A percentile compares a stretch with the other conserved stretches of the same genome.
These are phyloP conservation scores for Patellifolia procumbens DNA, from an alignment of 179 eudicot genomes.

Conservation along the genomic window DNA sequence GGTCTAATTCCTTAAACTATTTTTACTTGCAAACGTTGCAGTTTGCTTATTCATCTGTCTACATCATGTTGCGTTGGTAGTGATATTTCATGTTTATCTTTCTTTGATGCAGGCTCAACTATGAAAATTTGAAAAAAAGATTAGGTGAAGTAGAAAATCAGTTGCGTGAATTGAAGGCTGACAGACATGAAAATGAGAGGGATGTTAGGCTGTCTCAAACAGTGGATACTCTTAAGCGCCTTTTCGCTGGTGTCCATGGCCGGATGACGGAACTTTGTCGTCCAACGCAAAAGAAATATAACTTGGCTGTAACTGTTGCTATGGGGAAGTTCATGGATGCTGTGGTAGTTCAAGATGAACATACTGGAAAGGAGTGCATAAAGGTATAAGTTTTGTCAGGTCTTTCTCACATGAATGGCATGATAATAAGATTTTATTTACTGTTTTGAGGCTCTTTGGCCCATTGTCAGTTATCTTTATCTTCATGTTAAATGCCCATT, in stretches of 20 bases:
- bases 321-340: constrained; percentile 99
- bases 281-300: constrained; percentile 92
- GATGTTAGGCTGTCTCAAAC: constrained; percentile 88
- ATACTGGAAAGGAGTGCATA: constrained; percentile 95
- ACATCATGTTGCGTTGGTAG: constrained; percentile 5
- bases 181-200: constrained; percentile 91
- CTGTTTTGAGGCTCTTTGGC: not conserved
- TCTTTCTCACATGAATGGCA: not conserved
- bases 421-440: not conserved
- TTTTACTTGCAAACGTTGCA: not conserved
- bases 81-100: constrained; percentile 8
- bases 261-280: constrained; percentile 97
- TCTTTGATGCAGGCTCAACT: constrained; percentile 50
- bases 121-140: constrained; percentile 60
- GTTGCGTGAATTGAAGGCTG: constrained; percentile 92
- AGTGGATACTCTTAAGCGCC: constrained; percentile 86
- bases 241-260: constrained; percentile 93
- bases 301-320: constrained; percentile 98
- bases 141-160: constrained; percentile 74
- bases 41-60: not conserved
- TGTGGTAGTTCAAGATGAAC: constrained; percentile 90
- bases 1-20: not conserved
- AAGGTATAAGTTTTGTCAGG: constrained; percentile 50
- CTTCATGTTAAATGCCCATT: not conserved
- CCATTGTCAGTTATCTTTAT: not conserved